Percentiles rank a stretch among this genome's conserved stretches.
Conservation (phyloP, 257 asterid genomes). For the Salvia hispanica region DNA sequence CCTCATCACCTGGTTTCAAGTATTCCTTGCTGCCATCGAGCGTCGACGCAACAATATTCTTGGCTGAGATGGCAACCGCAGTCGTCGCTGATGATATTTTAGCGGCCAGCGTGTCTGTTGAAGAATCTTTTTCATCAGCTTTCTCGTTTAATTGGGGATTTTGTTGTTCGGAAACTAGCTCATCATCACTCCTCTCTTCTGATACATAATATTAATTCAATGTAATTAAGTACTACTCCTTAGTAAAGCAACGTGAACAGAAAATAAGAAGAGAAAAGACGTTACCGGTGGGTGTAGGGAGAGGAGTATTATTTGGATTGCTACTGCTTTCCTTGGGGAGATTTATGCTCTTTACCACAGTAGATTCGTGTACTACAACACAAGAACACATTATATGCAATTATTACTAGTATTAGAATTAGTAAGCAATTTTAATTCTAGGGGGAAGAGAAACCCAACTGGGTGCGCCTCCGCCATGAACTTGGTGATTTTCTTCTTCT, state of each 20-base stretch:
- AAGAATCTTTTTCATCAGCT: conserved; percentile 30
- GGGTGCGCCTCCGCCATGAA: conserved; percentile 53
- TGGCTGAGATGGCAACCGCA: neutral
- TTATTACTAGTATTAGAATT: no score
- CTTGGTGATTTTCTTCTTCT: conserved; percentile 49
- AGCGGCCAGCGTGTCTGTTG: conserved; percentile 30
- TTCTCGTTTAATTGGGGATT: no score
- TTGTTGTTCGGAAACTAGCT: conserved; percentile 43
- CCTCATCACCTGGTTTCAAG: conserved; percentile 69
- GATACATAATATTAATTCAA: no score
- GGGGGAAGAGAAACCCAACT: conserved; percentile 34
- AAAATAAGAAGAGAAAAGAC: no score
- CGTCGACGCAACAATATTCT: no score
- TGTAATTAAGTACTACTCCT: no score
- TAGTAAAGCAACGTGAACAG: no score
- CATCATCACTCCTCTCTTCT: no score
- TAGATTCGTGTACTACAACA: conserved; percentile 40
- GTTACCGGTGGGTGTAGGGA: conserved; percentile 5
- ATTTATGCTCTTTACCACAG: conserved; percentile 34
- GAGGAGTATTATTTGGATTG: conserved; percentile 30
- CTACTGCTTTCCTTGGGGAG: conserved; percentile 24
- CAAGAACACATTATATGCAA: neutral
- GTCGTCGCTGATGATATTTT: conserved; percentile 41
- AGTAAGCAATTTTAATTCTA: no score
- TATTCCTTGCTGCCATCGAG: no score